A percentile compares a stretch with the other conserved stretches of the same genome.
phyloP scores from a whole-genome alignment of 441 rosid genomes.

The Mallotus japonicus region DNA sequence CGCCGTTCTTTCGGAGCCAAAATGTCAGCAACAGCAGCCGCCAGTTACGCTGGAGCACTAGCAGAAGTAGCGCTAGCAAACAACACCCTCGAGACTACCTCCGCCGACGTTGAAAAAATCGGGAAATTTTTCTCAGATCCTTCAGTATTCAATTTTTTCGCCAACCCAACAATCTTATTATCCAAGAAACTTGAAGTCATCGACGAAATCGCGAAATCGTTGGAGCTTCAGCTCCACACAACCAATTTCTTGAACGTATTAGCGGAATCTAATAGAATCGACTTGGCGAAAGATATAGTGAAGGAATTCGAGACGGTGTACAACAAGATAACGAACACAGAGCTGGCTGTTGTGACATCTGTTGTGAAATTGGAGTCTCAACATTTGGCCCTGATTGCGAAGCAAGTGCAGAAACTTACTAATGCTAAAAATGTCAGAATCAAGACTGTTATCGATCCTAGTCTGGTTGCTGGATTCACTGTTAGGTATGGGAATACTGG shows the following conservation, averaged over 20 bases:
- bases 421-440: slow-evolving; percentile 83
- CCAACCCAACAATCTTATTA: slow-evolving; percentile 47
- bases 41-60: slow-evolving; percentile 69
- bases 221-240: slow-evolving; percentile 50
- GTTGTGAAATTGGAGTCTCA: slow-evolving; percentile 75
- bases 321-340: slow-evolving; percentile 62
- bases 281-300: slow-evolving; percentile 56
- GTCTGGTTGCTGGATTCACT: slow-evolving; percentile 85
- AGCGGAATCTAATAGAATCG: slow-evolving; percentile 60
- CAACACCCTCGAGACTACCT: slow-evolving; percentile 57
- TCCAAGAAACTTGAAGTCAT: slow-evolving; percentile 51
- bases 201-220: slow-evolving; percentile 53
- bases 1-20: slow-evolving; percentile 40
- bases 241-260: slow-evolving; percentile 67
- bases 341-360: slow-evolving; percentile 71
- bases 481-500: slow-evolving; percentile 71
- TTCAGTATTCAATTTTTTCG: slow-evolving; percentile 46
- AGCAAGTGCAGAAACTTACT: slow-evolving; percentile 85
- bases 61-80: slow-evolving; percentile 66
- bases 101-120: slow-evolving; percentile 68
- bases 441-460: slow-evolving; percentile 68
- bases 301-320: slow-evolving; percentile 70
- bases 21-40: slow-evolving; percentile 57
- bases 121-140: slow-evolving; percentile 60
- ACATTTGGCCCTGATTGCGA: slow-evolving; percentile 83